Conservation (phyloP, 805 yeast genomes). For the Yarrowia sp. region DNA sequence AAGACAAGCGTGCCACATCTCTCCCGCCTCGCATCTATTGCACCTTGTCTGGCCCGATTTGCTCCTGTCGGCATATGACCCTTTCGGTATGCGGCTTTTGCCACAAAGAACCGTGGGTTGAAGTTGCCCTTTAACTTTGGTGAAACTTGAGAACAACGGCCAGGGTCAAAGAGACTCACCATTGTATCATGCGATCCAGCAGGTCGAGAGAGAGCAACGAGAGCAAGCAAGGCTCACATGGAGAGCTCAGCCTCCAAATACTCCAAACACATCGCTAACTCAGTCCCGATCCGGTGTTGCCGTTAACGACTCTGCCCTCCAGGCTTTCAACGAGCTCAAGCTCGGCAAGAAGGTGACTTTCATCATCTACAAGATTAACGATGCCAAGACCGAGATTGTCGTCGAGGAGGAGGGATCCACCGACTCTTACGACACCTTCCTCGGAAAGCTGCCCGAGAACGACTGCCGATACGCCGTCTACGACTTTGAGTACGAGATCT, state of each 20-base stretch:
- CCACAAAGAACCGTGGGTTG: not conserved
- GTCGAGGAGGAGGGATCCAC: conserved; percentile 81
- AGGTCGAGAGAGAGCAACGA: not conserved
- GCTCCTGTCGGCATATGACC: not conserved
- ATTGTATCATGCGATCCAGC: not conserved
- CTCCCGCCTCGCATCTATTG: not conserved
- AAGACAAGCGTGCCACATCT: not conserved
- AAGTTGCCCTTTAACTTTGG: conserved; percentile 1
- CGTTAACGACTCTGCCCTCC: conserved; percentile 84
- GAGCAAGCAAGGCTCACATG: not conserved
- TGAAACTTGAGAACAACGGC: not conserved
- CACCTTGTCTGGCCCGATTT: not conserved
- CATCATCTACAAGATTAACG: conserved; percentile 77
- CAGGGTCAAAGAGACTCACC: not conserved
- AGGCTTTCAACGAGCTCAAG: conserved; percentile 94
- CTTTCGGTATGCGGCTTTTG: not conserved
- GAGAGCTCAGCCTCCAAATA: not conserved
- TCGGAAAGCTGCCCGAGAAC: conserved; percentile 87
- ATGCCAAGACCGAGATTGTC: conserved; percentile 82
- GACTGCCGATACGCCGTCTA: conserved; percentile 96
- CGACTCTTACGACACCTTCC: conserved; percentile 75
- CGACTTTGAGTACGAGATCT: conserved; percentile 92
- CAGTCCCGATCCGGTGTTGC: conserved; percentile 54
- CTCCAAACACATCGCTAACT: conserved; percentile 7
- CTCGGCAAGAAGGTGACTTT: conserved; percentile 77